Conservation (phyloP, 1,284 basidiomycete species). For the Ceratobasidium sp. region DNA sequence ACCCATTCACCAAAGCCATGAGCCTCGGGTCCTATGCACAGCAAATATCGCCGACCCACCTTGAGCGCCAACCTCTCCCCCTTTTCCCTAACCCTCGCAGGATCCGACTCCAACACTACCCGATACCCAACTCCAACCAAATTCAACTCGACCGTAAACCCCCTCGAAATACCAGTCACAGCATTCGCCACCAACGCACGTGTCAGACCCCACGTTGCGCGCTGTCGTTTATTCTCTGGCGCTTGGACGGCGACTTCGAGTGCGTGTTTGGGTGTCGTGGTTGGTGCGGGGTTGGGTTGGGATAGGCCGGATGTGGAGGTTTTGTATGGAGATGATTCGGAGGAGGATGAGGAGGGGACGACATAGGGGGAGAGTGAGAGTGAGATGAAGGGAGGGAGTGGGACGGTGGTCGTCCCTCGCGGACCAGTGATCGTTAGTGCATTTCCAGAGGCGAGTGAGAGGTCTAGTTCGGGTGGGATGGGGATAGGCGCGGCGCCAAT, state of each 20-base stretch:
- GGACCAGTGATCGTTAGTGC: slow-evolving; percentile 74
- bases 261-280: slow-evolving; percentile 24
- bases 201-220: slow-evolving; percentile 93
- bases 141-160: slow-evolving; percentile 83
- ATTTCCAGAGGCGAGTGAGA: slow-evolving; percentile 57
- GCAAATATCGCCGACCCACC: slow-evolving; percentile 56
- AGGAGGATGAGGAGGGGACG: not conserved
- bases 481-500: slow-evolving; percentile 84
- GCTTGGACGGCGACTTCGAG: slow-evolving; percentile 73
- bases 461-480: slow-evolving; percentile 73
- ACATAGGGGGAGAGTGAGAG: slow-evolving; percentile 44
- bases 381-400: slow-evolving; percentile 45
- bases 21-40: not conserved
- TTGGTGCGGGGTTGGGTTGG: slow-evolving; percentile 33
- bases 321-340: slow-evolving; percentile 10
- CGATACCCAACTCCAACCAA: slow-evolving; percentile 97
- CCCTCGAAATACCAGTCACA: slow-evolving; percentile 87
- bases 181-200: slow-evolving; percentile 91
- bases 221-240: slow-evolving; percentile 76
- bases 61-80: slow-evolving; percentile 81
- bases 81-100: slow-evolving; percentile 61
- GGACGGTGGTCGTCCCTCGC: slow-evolving; percentile 74
- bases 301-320: slow-evolving; percentile 29
- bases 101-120: slow-evolving; percentile 86
- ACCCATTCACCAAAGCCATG: not conserved